Evolutionary conservation across 768 basidiomycete species (phyloP), one percentile per base, ranked within the genome.

Genomic region (Boletus patriciae): DNA sequence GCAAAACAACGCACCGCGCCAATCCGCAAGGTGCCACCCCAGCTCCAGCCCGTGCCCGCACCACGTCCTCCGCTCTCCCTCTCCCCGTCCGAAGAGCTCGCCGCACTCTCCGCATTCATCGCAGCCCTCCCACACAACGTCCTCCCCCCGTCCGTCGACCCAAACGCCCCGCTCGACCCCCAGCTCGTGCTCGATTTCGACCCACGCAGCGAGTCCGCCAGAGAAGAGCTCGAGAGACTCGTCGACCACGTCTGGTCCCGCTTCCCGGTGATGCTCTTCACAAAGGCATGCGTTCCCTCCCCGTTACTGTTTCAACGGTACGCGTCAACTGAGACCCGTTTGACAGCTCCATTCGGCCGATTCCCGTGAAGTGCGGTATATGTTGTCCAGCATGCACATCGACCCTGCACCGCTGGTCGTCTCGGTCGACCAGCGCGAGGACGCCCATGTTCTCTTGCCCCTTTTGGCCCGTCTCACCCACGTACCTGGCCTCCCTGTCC

Each of bases 111-210:
- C 3, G 83, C 82, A 55, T 92, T 92, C 72, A 76, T 92, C 41
- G 83, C 84, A 0, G 85, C 86, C 49, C 78, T 90, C 21, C 83
- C 88, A 0, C 83, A 88, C 70, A 92, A 92, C 70, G 78, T 86
- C 54, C 83, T 94, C 54, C 90, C 92, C 2, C 67, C 74, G 1
- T 75, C 76, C 7, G 80, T 91, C 44, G 82, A 92, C 64, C 87
- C 91, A 0, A 62, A 77, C 12, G 60, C 62, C 12, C 82, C 89
- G 9, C 83, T 92, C 55, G 90, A 93, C 68, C 89, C 92, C 4
- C 82, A 90, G 63, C 82, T 92, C 54, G 81, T 94, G 6, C 79
- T 94, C 41, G 91, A 90, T 64, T 94, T 93, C 67, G 90, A 93
- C 67, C 87, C 88, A 0, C 81, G 84, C n/a, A 76, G 81, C 42